Evolutionary conservation across 371 early-diverging fungal species (phyloP).

Genomic region (Haplosporangium sp.): DNA sequence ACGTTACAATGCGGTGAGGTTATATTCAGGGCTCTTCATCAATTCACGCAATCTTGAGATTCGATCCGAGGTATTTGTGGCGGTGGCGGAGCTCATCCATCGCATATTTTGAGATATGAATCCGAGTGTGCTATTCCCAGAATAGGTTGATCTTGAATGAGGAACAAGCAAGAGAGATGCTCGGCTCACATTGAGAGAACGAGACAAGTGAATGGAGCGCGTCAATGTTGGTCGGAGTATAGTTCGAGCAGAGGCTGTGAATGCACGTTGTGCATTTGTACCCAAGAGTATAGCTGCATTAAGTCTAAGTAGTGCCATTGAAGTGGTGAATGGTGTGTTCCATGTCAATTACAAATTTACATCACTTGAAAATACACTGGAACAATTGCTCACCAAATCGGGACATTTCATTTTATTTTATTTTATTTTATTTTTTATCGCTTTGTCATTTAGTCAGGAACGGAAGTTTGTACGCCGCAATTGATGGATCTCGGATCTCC

Average conservation of each 20-base stretch:
- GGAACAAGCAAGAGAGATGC: not conserved
- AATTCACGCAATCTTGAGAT: constrained; percentile 76
- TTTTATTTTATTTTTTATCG: too few species aligned
- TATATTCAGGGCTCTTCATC: constrained; percentile 72
- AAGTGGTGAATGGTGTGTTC: not conserved
- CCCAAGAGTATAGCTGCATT: not conserved
- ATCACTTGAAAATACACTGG: not conserved
- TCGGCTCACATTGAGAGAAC: not conserved
- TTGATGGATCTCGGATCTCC: not conserved
- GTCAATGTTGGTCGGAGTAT: not conserved
- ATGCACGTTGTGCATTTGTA: not conserved
- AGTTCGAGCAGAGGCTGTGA: not conserved
- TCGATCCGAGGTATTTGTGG: constrained; percentile 64
- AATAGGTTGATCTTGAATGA: constrained; percentile 2
- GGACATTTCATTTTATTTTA: not conserved
- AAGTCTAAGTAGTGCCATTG: constrained; percentile 11
- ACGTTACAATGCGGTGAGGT: constrained; percentile 81
- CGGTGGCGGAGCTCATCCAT: constrained; percentile 16
- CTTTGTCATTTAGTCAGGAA: too few species aligned
- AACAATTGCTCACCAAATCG: constrained; percentile 22
- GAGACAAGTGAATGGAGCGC: not conserved
- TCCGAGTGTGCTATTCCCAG: not conserved
- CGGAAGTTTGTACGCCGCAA: too few species aligned
- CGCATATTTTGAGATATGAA: constrained; percentile 5
- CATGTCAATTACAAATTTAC: too few species aligned